Percentiles rank a stretch among this genome's conserved stretches.
Conservation (phyloP, 345 rosid species). For the Salix viminalis region DNA sequence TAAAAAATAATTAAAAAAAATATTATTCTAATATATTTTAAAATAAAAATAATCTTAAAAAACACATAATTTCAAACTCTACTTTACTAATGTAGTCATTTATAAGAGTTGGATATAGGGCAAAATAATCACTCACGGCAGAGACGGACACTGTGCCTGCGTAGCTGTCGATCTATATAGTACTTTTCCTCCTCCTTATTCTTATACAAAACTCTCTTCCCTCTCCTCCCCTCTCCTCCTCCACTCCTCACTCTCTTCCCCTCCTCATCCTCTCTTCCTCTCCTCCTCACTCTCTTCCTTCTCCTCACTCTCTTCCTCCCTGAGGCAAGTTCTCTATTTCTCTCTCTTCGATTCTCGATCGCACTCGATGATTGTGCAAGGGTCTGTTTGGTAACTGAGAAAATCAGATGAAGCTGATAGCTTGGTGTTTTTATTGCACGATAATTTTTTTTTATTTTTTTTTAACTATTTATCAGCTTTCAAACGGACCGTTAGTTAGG, state of each 20-base stretch:
- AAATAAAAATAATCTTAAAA: too few species aligned
- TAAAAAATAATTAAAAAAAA: too few species aligned
- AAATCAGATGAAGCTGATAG: not conserved
- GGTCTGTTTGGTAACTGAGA: not conserved
- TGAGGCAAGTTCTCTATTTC: slow-evolving; percentile 10
- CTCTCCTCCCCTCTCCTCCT: not conserved
- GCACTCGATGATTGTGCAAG: not conserved
- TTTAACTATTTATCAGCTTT: not conserved
- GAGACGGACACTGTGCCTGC: not conserved
- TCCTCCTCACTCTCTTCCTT: not conserved
- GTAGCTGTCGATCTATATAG: slow-evolving; percentile 3
- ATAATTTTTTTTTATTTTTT: not conserved
- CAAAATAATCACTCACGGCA: not conserved
- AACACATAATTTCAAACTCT: too few species aligned
- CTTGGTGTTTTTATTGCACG: not conserved
- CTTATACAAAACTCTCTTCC: too few species aligned
- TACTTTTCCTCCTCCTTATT: not conserved
- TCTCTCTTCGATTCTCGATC: not conserved
- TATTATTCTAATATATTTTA: too few species aligned
- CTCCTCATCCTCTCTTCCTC: not conserved
- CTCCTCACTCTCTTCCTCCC: not conserved
- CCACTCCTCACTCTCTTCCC: not conserved
- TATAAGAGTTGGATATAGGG: slow-evolving; percentile 1
- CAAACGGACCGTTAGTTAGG: not conserved
- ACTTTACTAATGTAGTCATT: too few species aligned